Base-by-base conservation (phyloP, 352 stramenopile genomes). In the Globisporangium lucens region DNA sequence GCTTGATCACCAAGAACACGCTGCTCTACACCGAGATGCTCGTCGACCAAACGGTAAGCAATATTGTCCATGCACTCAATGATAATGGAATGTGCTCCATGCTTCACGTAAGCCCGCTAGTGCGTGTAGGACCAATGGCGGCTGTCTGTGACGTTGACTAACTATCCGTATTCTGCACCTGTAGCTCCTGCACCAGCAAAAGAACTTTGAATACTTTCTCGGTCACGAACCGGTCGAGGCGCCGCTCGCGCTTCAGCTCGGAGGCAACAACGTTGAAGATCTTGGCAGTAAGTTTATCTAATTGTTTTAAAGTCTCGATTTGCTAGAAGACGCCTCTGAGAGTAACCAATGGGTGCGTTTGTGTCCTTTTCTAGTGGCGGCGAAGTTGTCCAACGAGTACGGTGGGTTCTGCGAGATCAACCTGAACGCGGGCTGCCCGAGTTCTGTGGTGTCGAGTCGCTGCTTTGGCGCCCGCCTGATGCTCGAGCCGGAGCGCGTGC, bases 1-100 rank as follows among this genome's bases (percentile, higher is more conserved):
- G 97, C 12, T 85, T 98, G 41, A 89, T 99, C 71, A 98, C 96
- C 6, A 87, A 90, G 63, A 75, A 80, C 53, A 99, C 96, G 24
- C 73, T 98, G 41, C 75, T 99, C 20, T 99, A 98, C 77, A 99
- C 95, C 10, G 98, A 99, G 83, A 99, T 99, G 98, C 89, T 99
- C 24, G 95, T 98, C 47, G 94, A 98, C 53, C 93, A 98, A 70
- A 99, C 97, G 13, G 86, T 99, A 51, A 56, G 79, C 17, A 43
- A 49, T 35, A 20, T 17, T 41, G 41, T 35, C 17, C 13, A n/a
- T n/a, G 15, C 41, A 5, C 13, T n/a, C 41, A 49, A 20, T 49
- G 41, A 2, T 15, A 49, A n/a, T 2, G 41, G 4, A 8, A 47
- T 47, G 12, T 20, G 20, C 7, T 67, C 36, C 41, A 38, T 20